phyloP scores from a whole-genome alignment of 2,329 filamentous ascomycete species.

The Ascochyta rabiei region DNA sequence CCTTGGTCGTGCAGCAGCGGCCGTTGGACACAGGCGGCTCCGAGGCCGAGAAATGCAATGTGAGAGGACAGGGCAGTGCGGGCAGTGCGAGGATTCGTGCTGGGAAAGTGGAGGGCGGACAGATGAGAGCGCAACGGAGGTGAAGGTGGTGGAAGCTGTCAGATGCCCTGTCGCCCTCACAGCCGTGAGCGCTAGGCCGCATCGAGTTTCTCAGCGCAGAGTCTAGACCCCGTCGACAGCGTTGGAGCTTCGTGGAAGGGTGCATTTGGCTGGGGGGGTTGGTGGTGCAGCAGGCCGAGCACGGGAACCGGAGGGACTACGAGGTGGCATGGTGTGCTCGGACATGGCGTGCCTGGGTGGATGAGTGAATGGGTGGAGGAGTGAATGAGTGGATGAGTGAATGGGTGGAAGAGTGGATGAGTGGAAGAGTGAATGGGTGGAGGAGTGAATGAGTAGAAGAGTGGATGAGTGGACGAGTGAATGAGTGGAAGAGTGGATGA shows the following conservation, averaged over 20 bases:
- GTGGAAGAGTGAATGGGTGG: no score
- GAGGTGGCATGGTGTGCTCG: background rate
- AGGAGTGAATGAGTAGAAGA: no score
- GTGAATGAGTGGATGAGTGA: no score
- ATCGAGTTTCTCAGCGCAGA: slow-evolving; percentile 13
- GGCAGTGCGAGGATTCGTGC: background rate
- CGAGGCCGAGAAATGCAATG: background rate
- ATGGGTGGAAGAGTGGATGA: no score
- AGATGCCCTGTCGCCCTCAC: slow-evolving; percentile 8
- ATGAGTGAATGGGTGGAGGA: no score
- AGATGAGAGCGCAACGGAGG: slow-evolving; percentile 19
- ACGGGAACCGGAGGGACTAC: background rate
- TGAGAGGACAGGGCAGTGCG: background rate
- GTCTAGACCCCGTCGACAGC: slow-evolving; percentile 20
- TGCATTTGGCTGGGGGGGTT: slow-evolving; percentile 11
- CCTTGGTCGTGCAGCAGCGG: background rate
- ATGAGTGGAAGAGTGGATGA: no score
- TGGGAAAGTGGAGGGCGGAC: slow-evolving; percentile 1
- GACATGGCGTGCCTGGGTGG: background rate
- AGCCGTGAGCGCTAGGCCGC: slow-evolving; percentile 15
- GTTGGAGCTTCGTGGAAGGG: slow-evolving; percentile 8
- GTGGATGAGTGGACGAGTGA: no score
- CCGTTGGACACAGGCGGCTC: background rate
- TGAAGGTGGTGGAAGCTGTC: slow-evolving; percentile 17
- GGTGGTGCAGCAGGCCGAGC: slow-evolving; percentile 17